phyloP scores from a whole-genome alignment of 2,329 filamentous ascomycete species.

The Arthrobotrys sphaeroides region DNA sequence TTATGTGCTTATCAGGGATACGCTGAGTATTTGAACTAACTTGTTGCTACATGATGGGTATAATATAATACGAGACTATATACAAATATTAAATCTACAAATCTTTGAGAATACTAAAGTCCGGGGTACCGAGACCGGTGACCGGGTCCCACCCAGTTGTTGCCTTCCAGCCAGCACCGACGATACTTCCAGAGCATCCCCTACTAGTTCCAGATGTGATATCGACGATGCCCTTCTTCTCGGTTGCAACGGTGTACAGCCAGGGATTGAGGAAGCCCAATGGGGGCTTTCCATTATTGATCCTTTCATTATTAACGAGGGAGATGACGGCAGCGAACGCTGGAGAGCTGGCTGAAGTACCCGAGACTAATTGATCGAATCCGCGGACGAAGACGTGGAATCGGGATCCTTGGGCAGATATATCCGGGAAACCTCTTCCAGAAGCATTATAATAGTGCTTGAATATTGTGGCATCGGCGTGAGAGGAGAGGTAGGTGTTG shows the following conservation, averaged over 20 bases:
- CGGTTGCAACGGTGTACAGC: slow-evolving; percentile 60
- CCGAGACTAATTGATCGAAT: slow-evolving; percentile 62
- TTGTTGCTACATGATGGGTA: slow-evolving; percentile 1
- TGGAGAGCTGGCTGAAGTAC: slow-evolving; percentile 69
- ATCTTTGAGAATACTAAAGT: slow-evolving; percentile 54
- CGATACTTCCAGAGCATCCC: slow-evolving; percentile 60
- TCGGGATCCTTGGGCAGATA: slow-evolving; percentile 68
- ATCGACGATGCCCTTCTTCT: slow-evolving; percentile 60
- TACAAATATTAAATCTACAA: slow-evolving; percentile 1
- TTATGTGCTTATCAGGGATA: too few relatives aligned
- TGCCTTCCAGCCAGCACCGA: slow-evolving; percentile 58
- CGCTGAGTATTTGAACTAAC: slow-evolving; percentile 15
- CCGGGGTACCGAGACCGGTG: slow-evolving; percentile 57
- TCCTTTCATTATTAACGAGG: slow-evolving; percentile 71
- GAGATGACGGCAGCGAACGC: slow-evolving; percentile 69
- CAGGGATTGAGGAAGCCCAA: slow-evolving; percentile 64
- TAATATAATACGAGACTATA: too few relatives aligned
- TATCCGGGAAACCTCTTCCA: slow-evolving; percentile 68
- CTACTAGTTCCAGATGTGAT: slow-evolving; percentile 61
- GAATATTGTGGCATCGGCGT: slow-evolving; percentile 58
- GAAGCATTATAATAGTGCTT: slow-evolving; percentile 65
- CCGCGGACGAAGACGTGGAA: slow-evolving; percentile 60
- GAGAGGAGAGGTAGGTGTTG: slow-evolving; percentile 62
- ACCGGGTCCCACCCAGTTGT: slow-evolving; percentile 58
- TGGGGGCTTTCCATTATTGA: slow-evolving; percentile 64